These are phyloP conservation scores for Fragosphaeria purpurea DNA, from an alignment of 2,329 filamentous ascomycete species.

Conservation along the genomic window DNA sequence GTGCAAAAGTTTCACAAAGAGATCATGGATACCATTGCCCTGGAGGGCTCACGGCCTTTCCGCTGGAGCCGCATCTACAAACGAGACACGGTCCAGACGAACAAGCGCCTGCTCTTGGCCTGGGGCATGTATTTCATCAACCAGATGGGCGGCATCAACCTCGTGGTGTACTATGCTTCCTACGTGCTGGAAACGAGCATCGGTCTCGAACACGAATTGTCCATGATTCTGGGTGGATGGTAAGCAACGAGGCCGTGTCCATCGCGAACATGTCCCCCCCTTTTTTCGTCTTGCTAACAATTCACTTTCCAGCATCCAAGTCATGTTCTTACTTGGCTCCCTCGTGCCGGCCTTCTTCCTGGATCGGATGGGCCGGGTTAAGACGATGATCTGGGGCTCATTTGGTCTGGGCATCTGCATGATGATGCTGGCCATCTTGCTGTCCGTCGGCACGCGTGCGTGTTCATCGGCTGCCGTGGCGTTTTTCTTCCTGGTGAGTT, in stretches of 20 bases:
- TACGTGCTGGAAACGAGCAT: constrained; percentile 6
- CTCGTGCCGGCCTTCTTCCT: neutral
- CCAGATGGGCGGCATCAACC: constrained; percentile 27
- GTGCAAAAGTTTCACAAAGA: constrained; percentile 5
- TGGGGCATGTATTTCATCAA: constrained; percentile 11
- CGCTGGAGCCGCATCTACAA: too few species aligned
- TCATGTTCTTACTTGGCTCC: neutral
- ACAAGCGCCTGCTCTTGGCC: constrained; percentile 3
- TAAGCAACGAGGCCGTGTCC: neutral
- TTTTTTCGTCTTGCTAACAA: neutral
- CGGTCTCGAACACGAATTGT: constrained; percentile 4
- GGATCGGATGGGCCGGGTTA: too few species aligned
- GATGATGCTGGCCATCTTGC: too few species aligned
- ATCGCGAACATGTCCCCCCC: too few species aligned
- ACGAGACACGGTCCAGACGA: neutral
- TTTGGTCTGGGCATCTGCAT: too few species aligned
- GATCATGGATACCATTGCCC: constrained; percentile 4
- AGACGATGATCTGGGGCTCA: too few species aligned
- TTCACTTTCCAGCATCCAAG: neutral
- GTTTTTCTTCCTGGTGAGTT: neutral
- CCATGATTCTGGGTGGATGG: too few species aligned
- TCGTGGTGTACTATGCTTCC: constrained; percentile 8
- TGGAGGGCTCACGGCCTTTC: too few species aligned
- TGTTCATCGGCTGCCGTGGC: too few species aligned
- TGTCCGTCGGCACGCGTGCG: too few species aligned